Evolutionary conservation across 139 green algal species (phyloP), one percentile per base, ranked within the genome.

Genomic region (Picochlorum sp.): DNA sequence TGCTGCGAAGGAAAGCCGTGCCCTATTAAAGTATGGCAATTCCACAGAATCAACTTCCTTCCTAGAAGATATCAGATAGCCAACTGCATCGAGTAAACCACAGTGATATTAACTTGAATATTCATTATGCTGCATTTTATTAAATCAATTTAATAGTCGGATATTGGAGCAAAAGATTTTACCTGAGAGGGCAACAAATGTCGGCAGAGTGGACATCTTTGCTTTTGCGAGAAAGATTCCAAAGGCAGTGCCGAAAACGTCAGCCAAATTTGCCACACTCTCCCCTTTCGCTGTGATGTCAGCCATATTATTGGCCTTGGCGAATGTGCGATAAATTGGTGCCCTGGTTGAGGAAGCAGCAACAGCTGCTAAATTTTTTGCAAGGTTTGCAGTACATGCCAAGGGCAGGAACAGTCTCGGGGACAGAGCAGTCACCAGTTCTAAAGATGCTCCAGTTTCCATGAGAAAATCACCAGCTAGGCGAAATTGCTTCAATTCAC

Each of bases 401-500:
- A 94, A 71, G 1, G 87, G 84, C 52, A 95, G 76, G 67, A 95
- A 95, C 14, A 61, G 45, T 35, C 55, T 44, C 1, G 85, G 83
- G 6, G 62, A 61, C 8, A 79, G 59, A 36, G 81, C 80, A 30
- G 86, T 94, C 33, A 69, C 65, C 37, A 94, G 79, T 78, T 94
- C 86, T 45, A 94, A 50, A 0, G 75, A 72, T 2, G 83, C 84
- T 24, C 81, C 81, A 25, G 61, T 33, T 64, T 82, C 75, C 75
- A 83, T 82, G 25, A 86, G 58, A 32, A 78, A 18, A 50, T 73
- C 62, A 35, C 82, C 78, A n/a, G 56, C 55, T 50, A 94, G 78
- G 8, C 85, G 64, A 62, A 94, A 89, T 77, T 94, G 85, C 70
- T 94, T 94, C 13, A 95, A 69, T 63, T 94, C 86, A 37, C 83